Evolutionary conservation across 2,329 filamentous ascomycete species (phyloP).

Genomic region (Westerdykella ornata): DNA sequence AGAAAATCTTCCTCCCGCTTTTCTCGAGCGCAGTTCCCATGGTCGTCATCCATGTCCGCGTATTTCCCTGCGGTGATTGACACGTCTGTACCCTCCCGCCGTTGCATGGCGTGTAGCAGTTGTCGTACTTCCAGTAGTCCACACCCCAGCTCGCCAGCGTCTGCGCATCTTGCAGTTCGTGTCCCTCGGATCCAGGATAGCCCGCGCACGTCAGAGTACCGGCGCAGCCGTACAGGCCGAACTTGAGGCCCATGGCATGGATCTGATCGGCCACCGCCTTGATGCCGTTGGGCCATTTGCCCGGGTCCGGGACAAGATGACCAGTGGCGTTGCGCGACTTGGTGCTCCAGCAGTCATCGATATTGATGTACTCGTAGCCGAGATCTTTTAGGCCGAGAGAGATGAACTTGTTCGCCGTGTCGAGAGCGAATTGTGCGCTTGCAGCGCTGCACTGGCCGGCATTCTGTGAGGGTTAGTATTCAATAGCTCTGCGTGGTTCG

Average conservation of each 20-base stretch:
- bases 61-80: slow-evolving; percentile 41
- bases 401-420: slow-evolving; percentile 12
- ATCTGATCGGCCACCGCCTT: slow-evolving; percentile 48
- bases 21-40: slow-evolving; percentile 40
- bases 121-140: slow-evolving; percentile 36
- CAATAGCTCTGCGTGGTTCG: slow-evolving; percentile 9
- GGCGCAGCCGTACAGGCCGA: slow-evolving; percentile 57
- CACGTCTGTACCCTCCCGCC: slow-evolving; percentile 18
- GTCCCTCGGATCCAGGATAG: slow-evolving; percentile 52
- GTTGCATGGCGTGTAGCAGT: slow-evolving; percentile 36
- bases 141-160: slow-evolving; percentile 44
- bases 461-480: slow-evolving; percentile 18
- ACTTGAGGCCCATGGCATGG: slow-evolving; percentile 53
- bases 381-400: slow-evolving; percentile 18
- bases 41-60: slow-evolving; percentile 45
- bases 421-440: slow-evolving; percentile 7
- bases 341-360: slow-evolving; percentile 55
- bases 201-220: slow-evolving; percentile 50
- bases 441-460: slow-evolving; percentile 12
- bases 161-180: slow-evolving; percentile 51
- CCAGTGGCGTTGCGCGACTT: slow-evolving; percentile 41
- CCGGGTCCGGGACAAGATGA: slow-evolving; percentile 41
- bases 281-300: slow-evolving; percentile 56
- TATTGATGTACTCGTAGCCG: slow-evolving; percentile 45
- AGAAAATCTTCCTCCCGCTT: slow-evolving; percentile 34